Percentiles rank a stretch among this genome's conserved stretches.
Conservation (phyloP, 331 rosid genomes). For the Arachis monticola region DNA sequence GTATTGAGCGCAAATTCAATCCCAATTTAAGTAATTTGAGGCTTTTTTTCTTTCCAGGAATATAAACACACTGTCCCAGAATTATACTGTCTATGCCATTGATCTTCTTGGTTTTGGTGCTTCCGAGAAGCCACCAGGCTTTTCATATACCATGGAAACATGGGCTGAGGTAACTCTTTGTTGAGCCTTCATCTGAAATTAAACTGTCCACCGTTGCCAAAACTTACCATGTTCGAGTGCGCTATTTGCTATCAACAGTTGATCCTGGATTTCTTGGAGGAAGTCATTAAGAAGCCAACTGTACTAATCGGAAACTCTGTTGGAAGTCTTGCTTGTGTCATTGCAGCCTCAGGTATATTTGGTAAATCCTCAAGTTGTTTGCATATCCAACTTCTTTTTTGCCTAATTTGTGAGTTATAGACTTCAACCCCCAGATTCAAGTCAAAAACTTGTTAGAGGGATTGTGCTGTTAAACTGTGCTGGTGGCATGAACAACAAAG, state of each 20-base stretch:
- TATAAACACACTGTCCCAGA: slow-evolving; percentile 60
- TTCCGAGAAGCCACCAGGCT: slow-evolving; percentile 83
- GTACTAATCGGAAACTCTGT: slow-evolving; percentile 92
- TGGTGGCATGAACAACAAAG: slow-evolving; percentile 98
- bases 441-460: slow-evolving; percentile 65
- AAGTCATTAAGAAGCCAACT: slow-evolving; percentile 76
- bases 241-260: slow-evolving; percentile 54
- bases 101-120: slow-evolving; percentile 99
- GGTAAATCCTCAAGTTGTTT: slow-evolving; percentile 32
- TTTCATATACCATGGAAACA: slow-evolving; percentile 85
- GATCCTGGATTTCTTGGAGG: slow-evolving; percentile 82
- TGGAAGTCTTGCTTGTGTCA: slow-evolving; percentile 96
- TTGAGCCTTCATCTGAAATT: slow-evolving; percentile 28
- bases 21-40: background rate
- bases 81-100: slow-evolving; percentile 80
- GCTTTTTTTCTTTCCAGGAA: slow-evolving; percentile 58
- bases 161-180: slow-evolving; percentile 73
- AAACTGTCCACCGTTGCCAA: slow-evolving; percentile 2
- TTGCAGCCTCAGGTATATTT: slow-evolving; percentile 83
- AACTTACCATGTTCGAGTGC: slow-evolving; percentile 5
- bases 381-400: slow-evolving; percentile 26
- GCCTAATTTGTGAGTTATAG: slow-evolving; percentile 38
- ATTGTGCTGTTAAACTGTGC: slow-evolving; percentile 84
- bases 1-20: background rate
- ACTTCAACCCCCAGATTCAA: slow-evolving; percentile 59